phyloP scores from a whole-genome alignment of 2,329 filamentous ascomycete species.

The Rhynchosporium graminicola region DNA sequence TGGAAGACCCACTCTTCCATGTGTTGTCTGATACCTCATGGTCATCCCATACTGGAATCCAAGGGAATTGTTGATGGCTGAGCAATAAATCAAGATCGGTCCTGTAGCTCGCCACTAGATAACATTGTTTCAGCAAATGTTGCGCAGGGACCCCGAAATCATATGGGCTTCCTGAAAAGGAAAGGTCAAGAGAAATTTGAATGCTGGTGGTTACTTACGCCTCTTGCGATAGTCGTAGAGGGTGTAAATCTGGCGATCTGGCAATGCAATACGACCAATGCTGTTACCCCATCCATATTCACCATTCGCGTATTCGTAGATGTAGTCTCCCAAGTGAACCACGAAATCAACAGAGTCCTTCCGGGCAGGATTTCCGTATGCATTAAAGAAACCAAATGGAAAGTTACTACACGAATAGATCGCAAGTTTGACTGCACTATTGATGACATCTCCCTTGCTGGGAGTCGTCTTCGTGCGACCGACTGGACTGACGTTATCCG shows the following conservation, averaged over 20 bases:
- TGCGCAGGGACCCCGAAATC: not conserved
- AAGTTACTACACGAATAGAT: constrained; percentile 74
- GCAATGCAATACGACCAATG: constrained; percentile 54
- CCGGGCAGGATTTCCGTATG: constrained; percentile 58
- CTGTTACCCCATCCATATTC: constrained; percentile 54
- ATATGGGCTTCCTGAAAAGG: not conserved
- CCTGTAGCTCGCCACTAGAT: constrained; percentile 53
- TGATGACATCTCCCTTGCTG: constrained; percentile 54
- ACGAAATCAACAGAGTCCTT: constrained; percentile 63
- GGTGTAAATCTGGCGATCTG: constrained; percentile 49
- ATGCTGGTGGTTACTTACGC: constrained; percentile 14
- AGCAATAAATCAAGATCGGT: constrained; percentile 61
- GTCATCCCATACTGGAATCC: constrained; percentile 67
- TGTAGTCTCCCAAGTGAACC: constrained; percentile 60
- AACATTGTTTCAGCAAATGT: not conserved
- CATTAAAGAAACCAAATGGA: constrained; percentile 61
- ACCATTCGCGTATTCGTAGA: constrained; percentile 60
- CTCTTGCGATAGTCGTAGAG: constrained; percentile 61
- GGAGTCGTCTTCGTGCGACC: constrained; percentile 73
- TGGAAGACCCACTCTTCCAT: constrained; percentile 61
- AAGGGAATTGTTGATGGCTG: constrained; percentile 58
- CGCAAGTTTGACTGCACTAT: constrained; percentile 59
- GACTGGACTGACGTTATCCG: constrained; percentile 59
- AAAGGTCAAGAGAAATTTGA: not conserved
- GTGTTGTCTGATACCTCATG: constrained; percentile 65